These are phyloP conservation scores for Fusarium compactum DNA, from an alignment of 2,329 filamentous ascomycete genomes.

Conservation along the genomic window DNA sequence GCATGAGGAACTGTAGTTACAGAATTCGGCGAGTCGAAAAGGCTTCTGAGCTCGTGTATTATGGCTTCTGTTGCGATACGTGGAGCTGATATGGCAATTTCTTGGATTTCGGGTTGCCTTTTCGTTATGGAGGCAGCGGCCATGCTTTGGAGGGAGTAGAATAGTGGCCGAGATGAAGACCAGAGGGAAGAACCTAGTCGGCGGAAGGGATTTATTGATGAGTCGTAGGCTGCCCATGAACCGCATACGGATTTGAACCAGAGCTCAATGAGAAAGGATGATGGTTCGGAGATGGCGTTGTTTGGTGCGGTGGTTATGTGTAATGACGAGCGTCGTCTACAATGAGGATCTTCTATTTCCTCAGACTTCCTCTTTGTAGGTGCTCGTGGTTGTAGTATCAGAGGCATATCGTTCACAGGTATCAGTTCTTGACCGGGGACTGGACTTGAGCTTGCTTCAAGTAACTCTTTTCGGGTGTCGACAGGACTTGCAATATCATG, in stretches of 20 bases:
- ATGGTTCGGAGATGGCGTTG: conserved; percentile 31
- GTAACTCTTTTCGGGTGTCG: accelerated
- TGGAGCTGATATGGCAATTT: conserved; percentile 31
- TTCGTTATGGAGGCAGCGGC: conserved; percentile 30
- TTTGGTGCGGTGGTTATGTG: conserved; percentile 9
- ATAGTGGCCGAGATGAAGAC: conserved; percentile 24
- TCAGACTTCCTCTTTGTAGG: background rate
- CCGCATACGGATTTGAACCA: conserved; percentile 43
- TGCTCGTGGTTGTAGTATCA: background rate
- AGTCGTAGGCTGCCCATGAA: conserved; percentile 42
- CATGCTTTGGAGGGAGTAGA: conserved; percentile 43
- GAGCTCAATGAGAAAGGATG: conserved; percentile 29
- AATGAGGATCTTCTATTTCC: background rate
- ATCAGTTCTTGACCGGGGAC: accelerated
- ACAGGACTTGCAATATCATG: too few relatives aligned
- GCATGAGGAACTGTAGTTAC: conserved; percentile 29
- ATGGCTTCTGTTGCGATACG: conserved; percentile 36
- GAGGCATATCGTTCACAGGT: background rate
- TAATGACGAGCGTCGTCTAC: background rate
- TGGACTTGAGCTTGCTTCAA: background rate
- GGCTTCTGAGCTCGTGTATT: conserved; percentile 26
- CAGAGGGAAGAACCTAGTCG: conserved; percentile 30
- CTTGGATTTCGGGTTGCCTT: conserved; percentile 29
- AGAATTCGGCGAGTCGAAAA: conserved; percentile 29
- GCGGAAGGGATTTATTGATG: conserved; percentile 35